Conservation (phyloP, 169 alveolate genomes). For the Plasmodium gallinaceum region DNA sequence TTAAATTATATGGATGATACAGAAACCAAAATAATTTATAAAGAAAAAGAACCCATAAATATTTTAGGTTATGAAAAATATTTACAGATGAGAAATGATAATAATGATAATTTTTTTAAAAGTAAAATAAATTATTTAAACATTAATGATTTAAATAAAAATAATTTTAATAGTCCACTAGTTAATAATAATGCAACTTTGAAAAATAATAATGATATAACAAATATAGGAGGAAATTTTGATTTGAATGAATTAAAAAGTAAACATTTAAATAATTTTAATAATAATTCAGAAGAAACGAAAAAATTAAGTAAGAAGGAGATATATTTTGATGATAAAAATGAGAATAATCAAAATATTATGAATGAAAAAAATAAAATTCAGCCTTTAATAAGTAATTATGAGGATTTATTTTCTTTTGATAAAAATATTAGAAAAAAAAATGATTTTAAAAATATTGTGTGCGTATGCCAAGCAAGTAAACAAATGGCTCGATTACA, state of each 20-base stretch:
- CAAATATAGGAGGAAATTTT: constrained; percentile 18
- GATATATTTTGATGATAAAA: constrained; percentile 16
- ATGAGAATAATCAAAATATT: constrained; percentile 15
- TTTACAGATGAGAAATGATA: constrained; percentile 31
- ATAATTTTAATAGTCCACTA: background rate
- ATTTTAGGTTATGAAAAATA: constrained; percentile 63
- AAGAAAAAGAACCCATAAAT: constrained; percentile 15
- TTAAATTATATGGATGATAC: constrained; percentile 59
- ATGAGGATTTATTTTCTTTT: constrained; percentile 49
- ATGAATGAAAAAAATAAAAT: constrained; percentile 42
- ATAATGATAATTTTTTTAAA: background rate
- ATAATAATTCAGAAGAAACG: constrained; percentile 21
- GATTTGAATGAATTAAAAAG: constrained; percentile 47
- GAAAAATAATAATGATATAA: constrained; percentile 20
- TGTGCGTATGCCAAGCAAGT: constrained; percentile 75
- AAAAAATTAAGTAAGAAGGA: constrained; percentile 9
- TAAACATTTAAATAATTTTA: constrained; percentile 20
- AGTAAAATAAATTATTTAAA: background rate
- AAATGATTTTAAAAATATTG: constrained; percentile 63
- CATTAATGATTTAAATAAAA: background rate
- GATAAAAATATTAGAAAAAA: constrained; percentile 51
- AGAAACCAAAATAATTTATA: constrained; percentile 46
- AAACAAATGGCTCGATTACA: constrained; percentile 76
- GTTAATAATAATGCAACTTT: background rate
- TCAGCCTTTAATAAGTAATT: constrained; percentile 19